phyloP scores from a whole-genome alignment of 305 asterid genomes.

The Plantago coronopus region DNA sequence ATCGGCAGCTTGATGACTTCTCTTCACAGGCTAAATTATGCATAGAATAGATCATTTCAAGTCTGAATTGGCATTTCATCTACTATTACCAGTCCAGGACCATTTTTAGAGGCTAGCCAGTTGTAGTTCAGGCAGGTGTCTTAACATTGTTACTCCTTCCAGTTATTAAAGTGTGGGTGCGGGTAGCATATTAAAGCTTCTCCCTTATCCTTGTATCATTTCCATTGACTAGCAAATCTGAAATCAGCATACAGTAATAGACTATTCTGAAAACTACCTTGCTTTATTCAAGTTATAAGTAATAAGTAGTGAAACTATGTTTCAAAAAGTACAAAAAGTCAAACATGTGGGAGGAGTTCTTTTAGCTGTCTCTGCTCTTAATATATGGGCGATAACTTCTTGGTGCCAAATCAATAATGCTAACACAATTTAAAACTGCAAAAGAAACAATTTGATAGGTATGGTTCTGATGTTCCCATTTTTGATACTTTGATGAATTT shows the following conservation, averaged over 20 bases:
- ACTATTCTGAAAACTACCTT: too few relatives aligned
- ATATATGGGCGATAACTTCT: neutral
- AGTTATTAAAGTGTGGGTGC: too few relatives aligned
- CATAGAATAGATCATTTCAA: constrained; percentile 12
- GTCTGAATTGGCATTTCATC: constrained; percentile 3
- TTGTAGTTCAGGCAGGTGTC: too few relatives aligned
- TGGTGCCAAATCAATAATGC: constrained; percentile 4
- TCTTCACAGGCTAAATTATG: neutral
- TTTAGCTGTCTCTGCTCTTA: neutral
- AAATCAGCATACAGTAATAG: too few relatives aligned
- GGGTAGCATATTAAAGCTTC: too few relatives aligned
- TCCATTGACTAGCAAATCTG: too few relatives aligned
- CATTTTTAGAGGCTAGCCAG: neutral
- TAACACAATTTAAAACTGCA: neutral
- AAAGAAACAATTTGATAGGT: neutral
- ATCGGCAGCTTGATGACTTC: neutral
- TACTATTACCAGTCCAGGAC: neutral
- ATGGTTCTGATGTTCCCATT: neutral
- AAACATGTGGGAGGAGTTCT: neutral
- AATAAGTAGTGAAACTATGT: too few relatives aligned
- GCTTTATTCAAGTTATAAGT: too few relatives aligned
- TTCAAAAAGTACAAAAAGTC: too few relatives aligned
- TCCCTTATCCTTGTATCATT: too few relatives aligned
- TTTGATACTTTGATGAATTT: neutral
- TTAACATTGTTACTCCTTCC: too few relatives aligned